Conservation (phyloP, 495 filamentous ascomycete genomes). For the Penicillium herquei region DNA sequence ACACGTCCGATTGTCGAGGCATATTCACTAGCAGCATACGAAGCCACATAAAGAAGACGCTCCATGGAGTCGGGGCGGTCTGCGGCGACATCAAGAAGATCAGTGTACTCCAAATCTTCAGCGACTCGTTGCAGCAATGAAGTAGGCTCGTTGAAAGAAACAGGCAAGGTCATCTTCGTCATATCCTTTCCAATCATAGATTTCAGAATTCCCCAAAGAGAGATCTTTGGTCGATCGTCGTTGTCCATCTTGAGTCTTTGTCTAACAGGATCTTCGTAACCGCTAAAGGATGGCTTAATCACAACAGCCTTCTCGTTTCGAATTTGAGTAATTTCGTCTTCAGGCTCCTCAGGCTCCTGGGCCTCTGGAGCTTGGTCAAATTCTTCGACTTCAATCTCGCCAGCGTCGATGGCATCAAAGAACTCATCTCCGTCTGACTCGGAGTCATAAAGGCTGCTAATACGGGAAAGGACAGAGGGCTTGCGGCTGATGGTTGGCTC, state of each 20-base stretch:
- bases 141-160: conserved; percentile 98
- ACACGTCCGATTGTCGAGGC: conserved; percentile 95
- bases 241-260: conserved; percentile 81
- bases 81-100: conserved; percentile 87
- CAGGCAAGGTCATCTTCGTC: conserved; percentile 98
- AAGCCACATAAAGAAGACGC: conserved; percentile 92
- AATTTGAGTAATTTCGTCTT: conserved; percentile 45
- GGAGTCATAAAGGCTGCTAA: conserved; percentile 63
- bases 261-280: conserved; percentile 85
- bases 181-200: conserved; percentile 99
- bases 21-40: conserved; percentile 93
- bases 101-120: conserved; percentile 96
- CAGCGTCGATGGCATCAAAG: conserved; percentile 94
- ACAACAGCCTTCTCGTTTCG: conserved; percentile 52
- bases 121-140: conserved; percentile 94
- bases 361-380: conserved; percentile 45
- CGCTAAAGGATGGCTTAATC: conserved; percentile 75
- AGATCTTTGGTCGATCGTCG: conserved; percentile 90
- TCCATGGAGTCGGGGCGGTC: conserved; percentile 84
- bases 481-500: conserved; percentile 23
- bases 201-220: conserved; percentile 93
- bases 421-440: conserved; percentile 91
- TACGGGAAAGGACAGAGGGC: conserved; percentile 31
- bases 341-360: conserved; percentile 43
- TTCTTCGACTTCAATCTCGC: conserved; percentile 76